These are phyloP conservation scores for Backusella luteola DNA, from an alignment of 192 early-diverging fungal genomes.

Conservation along the genomic window DNA sequence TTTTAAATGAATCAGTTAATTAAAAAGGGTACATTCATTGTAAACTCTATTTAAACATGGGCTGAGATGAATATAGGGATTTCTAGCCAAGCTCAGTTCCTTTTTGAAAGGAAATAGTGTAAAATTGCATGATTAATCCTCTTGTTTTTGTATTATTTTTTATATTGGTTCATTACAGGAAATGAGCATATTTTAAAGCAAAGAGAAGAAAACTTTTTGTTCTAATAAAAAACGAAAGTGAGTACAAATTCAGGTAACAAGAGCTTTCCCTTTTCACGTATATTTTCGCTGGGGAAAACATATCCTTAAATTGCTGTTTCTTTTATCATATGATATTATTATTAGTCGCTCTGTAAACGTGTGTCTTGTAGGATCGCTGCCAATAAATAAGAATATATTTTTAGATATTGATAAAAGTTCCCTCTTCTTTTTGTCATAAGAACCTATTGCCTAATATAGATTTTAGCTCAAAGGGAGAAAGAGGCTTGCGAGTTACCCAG, in stretches of 20 bases:
- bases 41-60: neutral
- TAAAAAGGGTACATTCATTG: neutral
- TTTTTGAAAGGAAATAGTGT: neutral
- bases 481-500: neutral
- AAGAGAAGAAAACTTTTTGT: neutral
- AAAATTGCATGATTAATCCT: neutral
- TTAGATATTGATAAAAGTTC: neutral
- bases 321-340: neutral
- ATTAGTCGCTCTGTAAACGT: neutral
- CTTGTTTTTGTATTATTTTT: neutral
- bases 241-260: neutral
- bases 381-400: neutral
- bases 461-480: neutral
- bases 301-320: neutral
- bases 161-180: neutral
- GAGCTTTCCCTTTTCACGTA: neutral
- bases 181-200: neutral
- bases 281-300: neutral
- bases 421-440: neutral
- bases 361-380: neutral
- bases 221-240: neutral
- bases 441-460: neutral
- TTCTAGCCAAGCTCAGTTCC: neutral
- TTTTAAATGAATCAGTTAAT: neutral
- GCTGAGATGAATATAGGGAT: neutral